Percentiles rank a stretch among this genome's conserved stretches.
phyloP scores from a whole-genome alignment of 2,329 filamentous ascomycete species.

The Fusarium anthophilum region DNA sequence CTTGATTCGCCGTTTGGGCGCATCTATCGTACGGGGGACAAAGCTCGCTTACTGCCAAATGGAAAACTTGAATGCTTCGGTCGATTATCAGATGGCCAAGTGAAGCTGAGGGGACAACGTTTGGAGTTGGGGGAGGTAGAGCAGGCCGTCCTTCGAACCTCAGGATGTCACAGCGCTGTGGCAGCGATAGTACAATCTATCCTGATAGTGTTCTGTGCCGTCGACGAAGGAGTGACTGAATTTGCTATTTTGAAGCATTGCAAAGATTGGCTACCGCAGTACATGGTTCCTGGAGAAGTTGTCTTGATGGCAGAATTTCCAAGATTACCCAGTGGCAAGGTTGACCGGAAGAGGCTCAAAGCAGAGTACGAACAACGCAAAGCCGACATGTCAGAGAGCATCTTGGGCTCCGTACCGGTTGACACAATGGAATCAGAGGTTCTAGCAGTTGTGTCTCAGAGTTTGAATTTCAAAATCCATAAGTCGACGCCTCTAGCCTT shows the following conservation, averaged over 20 bases:
- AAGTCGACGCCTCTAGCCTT: conserved; percentile 57
- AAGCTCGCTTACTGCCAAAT: conserved; percentile 72
- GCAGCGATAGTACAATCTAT: conserved; percentile 73
- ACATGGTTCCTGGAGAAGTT: conserved; percentile 84
- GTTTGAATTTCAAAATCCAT: conserved; percentile 52
- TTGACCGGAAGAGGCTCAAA: conserved; percentile 74
- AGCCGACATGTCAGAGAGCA: not conserved
- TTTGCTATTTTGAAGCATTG: conserved; percentile 67
- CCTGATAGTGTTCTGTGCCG: conserved; percentile 79
- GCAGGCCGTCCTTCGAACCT: conserved; percentile 69
- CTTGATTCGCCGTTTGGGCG: conserved; percentile 73
- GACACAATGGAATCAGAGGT: conserved; percentile 47
- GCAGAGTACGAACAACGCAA: conserved; percentile 53
- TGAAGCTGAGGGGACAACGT: conserved; percentile 86
- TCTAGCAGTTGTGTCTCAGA: conserved; percentile 50
- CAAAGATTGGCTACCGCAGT: conserved; percentile 78
- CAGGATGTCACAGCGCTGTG: conserved; percentile 71
- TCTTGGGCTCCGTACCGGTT: conserved; percentile 15
- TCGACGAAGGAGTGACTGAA: conserved; percentile 51
- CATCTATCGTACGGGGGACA: conserved; percentile 88
- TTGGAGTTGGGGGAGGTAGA: conserved; percentile 84
- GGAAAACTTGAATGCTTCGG: conserved; percentile 86
- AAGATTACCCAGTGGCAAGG: conserved; percentile 82
- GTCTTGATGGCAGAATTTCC: conserved; percentile 73
- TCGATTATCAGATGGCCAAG: conserved; percentile 80